These are phyloP conservation scores for Rhinocladiella mackenziei DNA, from an alignment of 2,329 filamentous ascomycete species.

Conservation along the genomic window DNA sequence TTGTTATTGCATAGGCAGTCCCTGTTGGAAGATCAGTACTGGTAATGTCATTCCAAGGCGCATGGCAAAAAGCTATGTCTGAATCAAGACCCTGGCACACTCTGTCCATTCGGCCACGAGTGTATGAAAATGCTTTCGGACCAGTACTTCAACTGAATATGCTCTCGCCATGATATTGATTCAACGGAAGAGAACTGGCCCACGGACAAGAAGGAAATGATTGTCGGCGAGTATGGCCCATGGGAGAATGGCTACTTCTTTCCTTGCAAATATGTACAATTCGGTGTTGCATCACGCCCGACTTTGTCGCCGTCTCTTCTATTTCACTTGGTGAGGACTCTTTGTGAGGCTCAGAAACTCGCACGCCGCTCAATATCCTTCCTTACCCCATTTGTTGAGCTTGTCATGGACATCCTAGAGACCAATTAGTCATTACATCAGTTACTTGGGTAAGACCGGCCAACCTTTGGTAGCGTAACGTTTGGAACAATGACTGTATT, in stretches of 20 bases:
- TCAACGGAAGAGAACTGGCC: no score
- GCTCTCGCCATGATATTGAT: no score
- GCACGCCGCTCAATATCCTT: constrained; percentile 62
- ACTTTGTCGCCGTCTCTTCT: constrained; percentile 3
- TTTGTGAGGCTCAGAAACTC: background rate
- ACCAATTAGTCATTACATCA: constrained; percentile 4
- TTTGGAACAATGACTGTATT: constrained; percentile 93
- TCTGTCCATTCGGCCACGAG: no score
- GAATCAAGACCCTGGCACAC: no score
- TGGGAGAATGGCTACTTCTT: background rate
- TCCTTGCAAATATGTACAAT: constrained; percentile 7
- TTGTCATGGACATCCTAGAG: constrained; percentile 80
- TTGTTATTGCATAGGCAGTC: no score
- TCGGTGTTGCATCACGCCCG: background rate
- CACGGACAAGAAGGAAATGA: no score
- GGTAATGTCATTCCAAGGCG: no score
- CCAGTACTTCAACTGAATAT: no score
- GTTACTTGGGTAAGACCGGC: constrained; percentile 27
- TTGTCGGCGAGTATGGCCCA: no score
- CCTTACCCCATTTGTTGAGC: constrained; percentile 99
- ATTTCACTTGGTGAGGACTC: constrained; percentile 3
- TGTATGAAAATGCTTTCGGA: no score
- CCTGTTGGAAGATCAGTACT: no score
- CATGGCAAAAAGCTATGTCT: no score
- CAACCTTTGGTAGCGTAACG: constrained; percentile 84